Conservation (phyloP, 2,329 filamentous ascomycete species). For the Fusarium lateritium region DNA sequence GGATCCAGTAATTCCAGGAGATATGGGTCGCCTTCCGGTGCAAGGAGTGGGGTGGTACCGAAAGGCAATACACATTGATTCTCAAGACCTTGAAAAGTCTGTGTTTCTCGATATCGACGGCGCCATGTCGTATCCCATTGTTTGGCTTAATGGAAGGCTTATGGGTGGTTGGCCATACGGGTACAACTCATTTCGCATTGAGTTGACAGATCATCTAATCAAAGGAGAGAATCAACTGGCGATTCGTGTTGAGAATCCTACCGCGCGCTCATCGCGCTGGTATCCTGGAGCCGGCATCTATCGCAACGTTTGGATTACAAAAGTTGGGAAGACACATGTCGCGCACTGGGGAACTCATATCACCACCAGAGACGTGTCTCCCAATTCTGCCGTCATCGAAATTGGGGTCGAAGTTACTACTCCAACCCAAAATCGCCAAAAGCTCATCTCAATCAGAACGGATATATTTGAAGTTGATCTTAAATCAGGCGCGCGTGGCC, state of each 20-base stretch:
- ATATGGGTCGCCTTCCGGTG: background rate
- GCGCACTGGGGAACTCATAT: constrained; percentile 1
- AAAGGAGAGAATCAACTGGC: constrained; percentile 13
- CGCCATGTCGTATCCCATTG: background rate
- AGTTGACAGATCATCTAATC: constrained; percentile 5
- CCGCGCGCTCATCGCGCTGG: constrained; percentile 10
- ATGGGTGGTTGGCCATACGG: constrained; percentile 22
- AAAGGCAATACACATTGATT: background rate
- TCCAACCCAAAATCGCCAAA: background rate
- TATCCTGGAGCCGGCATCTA: constrained; percentile 17
- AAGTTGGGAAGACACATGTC: constrained; percentile 5
- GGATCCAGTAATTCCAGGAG: background rate
- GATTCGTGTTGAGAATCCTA: constrained; percentile 16
- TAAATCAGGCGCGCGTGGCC: background rate
- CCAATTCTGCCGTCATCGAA: background rate
- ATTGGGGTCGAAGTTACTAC: background rate
- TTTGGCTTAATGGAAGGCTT: constrained; percentile 2
- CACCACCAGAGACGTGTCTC: background rate
- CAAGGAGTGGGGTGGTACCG: background rate
- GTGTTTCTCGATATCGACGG: background rate
- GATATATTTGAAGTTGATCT: background rate
- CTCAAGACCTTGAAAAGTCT: background rate
- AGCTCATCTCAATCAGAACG: background rate
- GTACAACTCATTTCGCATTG: constrained; percentile 18
- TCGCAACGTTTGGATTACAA: constrained; percentile 16